phyloP scores from a whole-genome alignment of 176 grass and related monocot genomes.

The Luzula sylvatica region DNA sequence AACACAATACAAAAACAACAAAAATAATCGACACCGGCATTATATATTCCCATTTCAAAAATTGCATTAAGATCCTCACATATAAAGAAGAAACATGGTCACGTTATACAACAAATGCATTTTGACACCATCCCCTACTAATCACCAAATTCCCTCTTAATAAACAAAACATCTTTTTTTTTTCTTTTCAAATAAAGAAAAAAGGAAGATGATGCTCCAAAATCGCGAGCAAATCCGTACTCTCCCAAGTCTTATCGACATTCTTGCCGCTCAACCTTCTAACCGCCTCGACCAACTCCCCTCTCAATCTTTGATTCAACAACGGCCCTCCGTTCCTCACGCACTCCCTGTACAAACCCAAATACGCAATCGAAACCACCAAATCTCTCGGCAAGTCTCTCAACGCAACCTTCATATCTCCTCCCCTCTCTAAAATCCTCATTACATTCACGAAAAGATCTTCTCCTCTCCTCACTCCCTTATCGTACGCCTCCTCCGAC shows the following conservation, averaged over 20 bases:
- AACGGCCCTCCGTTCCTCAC: slow-evolving; percentile 36
- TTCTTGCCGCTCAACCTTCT: slow-evolving; percentile 41
- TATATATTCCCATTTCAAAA: no score
- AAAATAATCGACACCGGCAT: no score
- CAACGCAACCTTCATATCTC: slow-evolving; percentile 36
- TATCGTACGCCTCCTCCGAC: slow-evolving; percentile 60
- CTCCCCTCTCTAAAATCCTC: slow-evolving; percentile 64
- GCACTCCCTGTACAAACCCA: slow-evolving; percentile 83
- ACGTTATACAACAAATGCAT: no score
- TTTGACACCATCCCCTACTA: neutral
- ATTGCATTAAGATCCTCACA: no score
- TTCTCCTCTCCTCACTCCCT: slow-evolving; percentile 33
- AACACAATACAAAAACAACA: no score
- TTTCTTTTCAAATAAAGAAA: slow-evolving; percentile 43
- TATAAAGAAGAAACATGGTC: neutral
- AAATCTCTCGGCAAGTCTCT: slow-evolving; percentile 49
- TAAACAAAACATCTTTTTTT: neutral
- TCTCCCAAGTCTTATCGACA: slow-evolving; percentile 44
- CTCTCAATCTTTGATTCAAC: slow-evolving; percentile 81
- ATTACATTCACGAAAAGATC: slow-evolving; percentile 66
- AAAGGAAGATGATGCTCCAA: slow-evolving; percentile 74
- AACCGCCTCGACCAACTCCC: slow-evolving; percentile 81
- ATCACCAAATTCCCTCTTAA: neutral
- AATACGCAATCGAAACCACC: slow-evolving; percentile 75
- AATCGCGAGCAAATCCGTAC: slow-evolving; percentile 58